Evolutionary conservation across 208 protist species (phyloP), one percentile per base, ranked within the genome.

Genomic region (Acanthamoeba castellanii): DNA sequence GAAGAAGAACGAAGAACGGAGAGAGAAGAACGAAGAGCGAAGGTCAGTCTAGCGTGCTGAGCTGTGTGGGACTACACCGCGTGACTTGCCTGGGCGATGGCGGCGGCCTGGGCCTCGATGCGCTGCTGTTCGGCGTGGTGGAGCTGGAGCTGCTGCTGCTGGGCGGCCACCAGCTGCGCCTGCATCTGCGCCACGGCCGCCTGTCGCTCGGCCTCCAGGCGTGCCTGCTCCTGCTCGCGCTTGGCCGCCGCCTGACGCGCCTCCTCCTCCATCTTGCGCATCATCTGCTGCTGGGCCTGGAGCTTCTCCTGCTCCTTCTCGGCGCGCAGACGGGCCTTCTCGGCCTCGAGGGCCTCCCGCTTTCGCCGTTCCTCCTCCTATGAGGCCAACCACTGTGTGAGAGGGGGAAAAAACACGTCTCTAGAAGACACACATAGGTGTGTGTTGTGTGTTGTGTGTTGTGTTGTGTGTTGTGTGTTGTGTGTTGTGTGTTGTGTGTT

Each of bases 251-350:
- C 70, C 70, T 78, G 32, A 2, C 70, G 70, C 70, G 70, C 70
- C 30, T 78, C 70, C 70, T 78, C 70, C 37, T 78, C 70, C 70
- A 78, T 78, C 70, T 78, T 78, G 30, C 70, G 70, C n/a, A 78
- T 78, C 70, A 78, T 45, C 59, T 66, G 70, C 70, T 78, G 70
- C 37, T 78, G 70, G 11, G 70, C 70, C 32, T 47, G 70, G 70
- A 78, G 8, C 16, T n/a, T 16, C 70, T 78, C 70, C 70, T 47
- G n/a, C 70, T 78, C 70, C 70, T 78, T 78, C 11, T 78, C 70
- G 37, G 70, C 70, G 70, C 70, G 70, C 7, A 78, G 37, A 25
- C 70, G 70, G 22, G 70, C 70, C 70, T 78, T 78, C 70, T 78
- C 70, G 70, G 70, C 70, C 37, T 78, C 70, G n/a, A 78, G 70